Base-by-base conservation (phyloP, 257 asterid species). In the Salvia hispanica region DNA sequence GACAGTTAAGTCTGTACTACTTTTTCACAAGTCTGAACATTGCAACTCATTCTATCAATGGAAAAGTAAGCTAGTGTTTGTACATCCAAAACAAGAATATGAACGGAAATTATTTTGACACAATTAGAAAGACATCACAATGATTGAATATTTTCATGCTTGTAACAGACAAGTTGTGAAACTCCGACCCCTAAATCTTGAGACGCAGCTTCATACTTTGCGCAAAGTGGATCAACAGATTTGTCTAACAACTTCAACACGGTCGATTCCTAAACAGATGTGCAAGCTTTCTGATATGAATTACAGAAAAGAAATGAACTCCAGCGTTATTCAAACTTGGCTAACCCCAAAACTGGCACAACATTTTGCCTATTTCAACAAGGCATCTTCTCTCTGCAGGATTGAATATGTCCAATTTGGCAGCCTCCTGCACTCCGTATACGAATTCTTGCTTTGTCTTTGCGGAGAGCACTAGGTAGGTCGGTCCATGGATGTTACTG, bases 331-430 rank as follows among this genome's bases (percentile, higher is more conserved):
- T 56, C 76, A 63, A 61, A 67, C 53, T 52, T 66, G 63, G 70
- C 95, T 90, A 77, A 89, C 90, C 96, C 95, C 94, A 92, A 45
- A 80, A 72, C 58, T 82, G 95, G 72, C 78, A 87, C 82, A 92
- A 59, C 21, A 74, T 53, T 72, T 72, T 81, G 54, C 89, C 89
- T 61, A 90, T 81, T 15, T 90, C 94, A 66, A 77, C 69, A 56
- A 84, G 65, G 73, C 78, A 84, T 69, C 84, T 90, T 78, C 90
- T 86, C 66, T 88, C 95, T 45, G 88, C 79, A 63, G 87, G 80
- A 72, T 69, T 81, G 52, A 79, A 81, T 31, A 75, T 72, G 51
- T 84, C 89, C 74, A 67, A 62, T 53, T 80, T 80, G 42, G 78
- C 69, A 16, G 89, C 86, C 78, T 88, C 95, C 79, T 84, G 95